phyloP scores from a whole-genome alignment of 139 green algal species.

The Micromonas pusilla region DNA sequence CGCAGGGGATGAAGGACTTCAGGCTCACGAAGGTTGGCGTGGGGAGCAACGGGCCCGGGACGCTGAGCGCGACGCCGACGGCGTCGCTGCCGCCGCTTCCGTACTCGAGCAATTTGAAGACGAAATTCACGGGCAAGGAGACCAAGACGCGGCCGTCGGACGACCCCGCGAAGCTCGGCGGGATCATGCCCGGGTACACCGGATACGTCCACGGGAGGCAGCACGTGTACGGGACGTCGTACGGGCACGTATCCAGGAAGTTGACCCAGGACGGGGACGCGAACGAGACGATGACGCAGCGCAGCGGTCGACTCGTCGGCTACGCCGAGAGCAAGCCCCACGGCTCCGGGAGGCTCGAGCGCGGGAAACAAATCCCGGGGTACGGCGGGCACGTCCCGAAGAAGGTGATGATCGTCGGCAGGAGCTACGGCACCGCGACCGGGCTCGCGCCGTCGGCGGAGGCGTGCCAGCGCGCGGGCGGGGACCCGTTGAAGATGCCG shows the following conservation, averaged over 20 bases:
- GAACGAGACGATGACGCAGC: too few species aligned
- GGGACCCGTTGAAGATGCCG: not conserved
- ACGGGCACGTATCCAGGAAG: slow-evolving; percentile 11
- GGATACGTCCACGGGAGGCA: slow-evolving; percentile 18
- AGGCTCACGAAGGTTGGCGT: not conserved
- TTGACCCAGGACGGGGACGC: too few species aligned
- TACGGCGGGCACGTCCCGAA: not conserved
- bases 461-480: too few species aligned
- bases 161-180: not conserved
- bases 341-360: not conserved
- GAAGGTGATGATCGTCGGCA: not conserved
- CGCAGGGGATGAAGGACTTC: not conserved
- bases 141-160: not conserved
- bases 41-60: not conserved
- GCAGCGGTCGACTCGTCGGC: not conserved
- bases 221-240: slow-evolving; percentile 16
- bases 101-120: not conserved
- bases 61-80: not conserved
- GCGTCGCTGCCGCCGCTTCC: not conserved
- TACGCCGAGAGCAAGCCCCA: not conserved
- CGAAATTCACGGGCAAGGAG: not conserved
- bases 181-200: slow-evolving; percentile 21
- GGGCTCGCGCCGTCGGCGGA: not conserved
- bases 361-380: not conserved
- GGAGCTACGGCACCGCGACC: not conserved